A percentile compares a stretch with the other conserved stretches of the same genome.
phyloP scores from a whole-genome alignment of 1,284 basidiomycete species.

The Ustilago esculenta region DNA sequence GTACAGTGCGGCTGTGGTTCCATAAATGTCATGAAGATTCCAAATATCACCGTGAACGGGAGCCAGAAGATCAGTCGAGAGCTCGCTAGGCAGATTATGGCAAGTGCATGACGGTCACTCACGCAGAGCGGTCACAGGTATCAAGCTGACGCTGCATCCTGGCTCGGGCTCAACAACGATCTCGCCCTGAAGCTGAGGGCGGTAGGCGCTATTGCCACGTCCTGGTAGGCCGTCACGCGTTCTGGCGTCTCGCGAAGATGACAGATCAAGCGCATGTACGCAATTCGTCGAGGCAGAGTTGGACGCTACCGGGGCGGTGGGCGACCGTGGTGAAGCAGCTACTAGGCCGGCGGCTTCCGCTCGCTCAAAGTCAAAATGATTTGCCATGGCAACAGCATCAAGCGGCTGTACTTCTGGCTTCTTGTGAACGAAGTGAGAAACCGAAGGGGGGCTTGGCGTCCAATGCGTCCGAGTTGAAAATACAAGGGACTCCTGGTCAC shows the following conservation, averaged over 20 bases:
- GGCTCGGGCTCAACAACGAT: slow-evolving; percentile 22
- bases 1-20: slow-evolving; percentile 77
- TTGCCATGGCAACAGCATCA: slow-evolving; percentile 4
- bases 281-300: background rate
- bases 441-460: background rate
- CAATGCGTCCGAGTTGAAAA: background rate
- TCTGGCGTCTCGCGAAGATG: too few relatives aligned
- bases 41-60: too few relatives aligned
- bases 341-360: slow-evolving; percentile 24
- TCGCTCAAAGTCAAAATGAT: slow-evolving; percentile 25
- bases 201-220: background rate
- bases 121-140: slow-evolving; percentile 17
- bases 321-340: background rate
- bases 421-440: background rate
- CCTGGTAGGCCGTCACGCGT: background rate
- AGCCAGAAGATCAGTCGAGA: background rate
- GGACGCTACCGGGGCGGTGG: background rate
- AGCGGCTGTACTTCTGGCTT: background rate
- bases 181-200: background rate
- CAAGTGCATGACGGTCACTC: too few relatives aligned
- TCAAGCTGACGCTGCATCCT: slow-evolving; percentile 16
- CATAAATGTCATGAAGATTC: too few relatives aligned
- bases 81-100: background rate
- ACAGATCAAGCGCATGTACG: background rate
- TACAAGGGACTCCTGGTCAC: too few relatives aligned